Evolutionary conservation across 306 rosid genomes (phyloP).

Genomic region (Luffa aegyptiaca): DNA sequence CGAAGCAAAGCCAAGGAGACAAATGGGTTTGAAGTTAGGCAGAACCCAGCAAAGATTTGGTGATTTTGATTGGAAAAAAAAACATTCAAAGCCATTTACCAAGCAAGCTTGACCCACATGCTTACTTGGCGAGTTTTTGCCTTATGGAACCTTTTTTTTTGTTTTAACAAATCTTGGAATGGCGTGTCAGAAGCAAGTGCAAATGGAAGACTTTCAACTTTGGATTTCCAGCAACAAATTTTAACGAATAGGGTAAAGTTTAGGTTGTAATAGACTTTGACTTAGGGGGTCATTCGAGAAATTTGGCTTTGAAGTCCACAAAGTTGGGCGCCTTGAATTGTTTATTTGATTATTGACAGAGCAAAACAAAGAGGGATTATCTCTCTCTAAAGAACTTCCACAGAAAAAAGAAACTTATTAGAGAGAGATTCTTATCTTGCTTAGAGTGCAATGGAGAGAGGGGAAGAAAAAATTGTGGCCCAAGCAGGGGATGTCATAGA

Average conservation of each 20-base stretch:
- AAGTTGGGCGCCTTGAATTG: not conserved
- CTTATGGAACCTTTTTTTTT: too few species aligned
- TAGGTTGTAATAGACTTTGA: not conserved
- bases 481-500: not conserved
- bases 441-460: not conserved
- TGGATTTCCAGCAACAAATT: not conserved
- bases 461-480: not conserved
- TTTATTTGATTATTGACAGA: not conserved
- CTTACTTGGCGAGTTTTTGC: not conserved
- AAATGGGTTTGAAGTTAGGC: not conserved
- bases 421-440: constrained; percentile 7
- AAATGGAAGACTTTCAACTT: not conserved
- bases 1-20: not conserved
- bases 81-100: not conserved
- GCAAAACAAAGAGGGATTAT: not conserved
- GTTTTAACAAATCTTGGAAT: not conserved
- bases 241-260: not conserved
- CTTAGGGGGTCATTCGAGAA: not conserved
- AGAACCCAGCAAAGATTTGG: not conserved
- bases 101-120: not conserved
- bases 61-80: not conserved
- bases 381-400: not conserved
- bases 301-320: not conserved
- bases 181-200: not conserved
- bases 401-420: constrained; percentile 13